Base-by-base conservation (phyloP, 805 yeast species). In the Candida qinlingensis region DNA sequence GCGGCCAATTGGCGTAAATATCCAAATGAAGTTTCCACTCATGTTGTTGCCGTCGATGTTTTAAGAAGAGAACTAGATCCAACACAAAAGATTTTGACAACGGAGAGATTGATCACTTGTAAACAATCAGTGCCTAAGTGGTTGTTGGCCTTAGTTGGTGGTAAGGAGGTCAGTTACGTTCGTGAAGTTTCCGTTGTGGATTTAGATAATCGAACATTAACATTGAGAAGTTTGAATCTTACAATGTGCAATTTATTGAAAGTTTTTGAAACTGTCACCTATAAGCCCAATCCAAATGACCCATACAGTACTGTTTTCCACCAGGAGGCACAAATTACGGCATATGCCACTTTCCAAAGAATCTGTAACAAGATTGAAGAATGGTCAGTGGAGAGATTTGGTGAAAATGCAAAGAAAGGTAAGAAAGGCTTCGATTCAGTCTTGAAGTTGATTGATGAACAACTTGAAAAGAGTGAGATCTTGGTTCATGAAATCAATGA, bases 1-100 rank as follows among this genome's bases (percentile, higher is more conserved):
- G 90, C 96, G 2, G 97, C 98, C 45, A 90, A 91, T 67, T 92
- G 99, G 99, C 81, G 79, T 55, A 92, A 92, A 58, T 92, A 92
- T 68, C 99, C 99, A n/a, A 92, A 94, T 64, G 96, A 90, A 58
- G 74, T 84, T 50, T 83, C 96, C 7, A 79, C 96, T 0, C 99
- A 92, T 66, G 99, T 92, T 8, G 84, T 88, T 30, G 94, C 94
- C 1, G 98, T 94, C 19, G 99, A 92, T 64, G 88, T 89, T 1
- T 67, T 92, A 33, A 74, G 85, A 50, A 75, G 98, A 54, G 89
- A 83, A 57, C 61, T 89, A 25, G 77, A 80, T 56, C 68, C 74
- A 1, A 68, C 64, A 7, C 74, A 77, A 1, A 75, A 76, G 5
- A 71, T 78, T 4, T 71, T 92, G 39, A 74, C 83, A 19, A 85